These are phyloP conservation scores for Diaporthe citrichinensis DNA, from an alignment of 2,329 filamentous ascomycete genomes.

Conservation along the genomic window DNA sequence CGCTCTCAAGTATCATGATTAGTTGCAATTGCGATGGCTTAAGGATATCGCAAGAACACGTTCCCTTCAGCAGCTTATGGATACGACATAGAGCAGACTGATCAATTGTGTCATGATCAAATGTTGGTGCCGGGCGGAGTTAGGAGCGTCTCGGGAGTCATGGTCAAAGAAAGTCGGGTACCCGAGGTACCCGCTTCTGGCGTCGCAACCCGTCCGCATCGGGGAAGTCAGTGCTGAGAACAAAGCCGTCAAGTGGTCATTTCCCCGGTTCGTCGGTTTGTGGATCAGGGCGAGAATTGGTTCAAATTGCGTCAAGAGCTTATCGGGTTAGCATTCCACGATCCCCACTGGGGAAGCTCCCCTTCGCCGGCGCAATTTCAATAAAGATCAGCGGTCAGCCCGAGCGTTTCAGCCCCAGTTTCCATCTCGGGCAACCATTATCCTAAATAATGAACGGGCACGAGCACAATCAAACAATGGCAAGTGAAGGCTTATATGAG, in stretches of 20 bases:
- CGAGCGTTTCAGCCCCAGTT: constrained; percentile 35
- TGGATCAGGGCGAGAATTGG: constrained; percentile 24
- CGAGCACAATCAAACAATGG: constrained; percentile 32
- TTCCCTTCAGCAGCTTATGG: too few species aligned
- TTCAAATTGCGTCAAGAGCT: constrained; percentile 29
- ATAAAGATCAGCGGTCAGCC: constrained; percentile 28
- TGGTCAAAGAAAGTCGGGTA: constrained; percentile 2
- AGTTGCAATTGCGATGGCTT: not conserved
- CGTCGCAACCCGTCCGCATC: not conserved
- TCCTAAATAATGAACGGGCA: constrained; percentile 30
- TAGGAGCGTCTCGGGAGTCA: not conserved
- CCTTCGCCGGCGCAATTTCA: constrained; percentile 26
- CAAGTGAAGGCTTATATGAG: constrained; percentile 25
- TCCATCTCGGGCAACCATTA: constrained; percentile 30
- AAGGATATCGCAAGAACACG: not conserved
- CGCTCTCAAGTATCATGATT: not conserved
- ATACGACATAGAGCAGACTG: not conserved
- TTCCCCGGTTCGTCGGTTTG: constrained; percentile 3
- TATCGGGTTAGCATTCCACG: constrained; percentile 11
- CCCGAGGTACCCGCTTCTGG: not conserved
- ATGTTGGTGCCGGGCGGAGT: not conserved
- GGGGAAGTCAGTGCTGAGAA: constrained; percentile 27
- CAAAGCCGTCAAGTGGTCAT: constrained; percentile 28
- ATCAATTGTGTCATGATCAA: not conserved
- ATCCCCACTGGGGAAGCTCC: constrained; percentile 29